Evolutionary conservation across 805 yeast species (phyloP).

Genomic region (Suhomyces pyralidae): DNA sequence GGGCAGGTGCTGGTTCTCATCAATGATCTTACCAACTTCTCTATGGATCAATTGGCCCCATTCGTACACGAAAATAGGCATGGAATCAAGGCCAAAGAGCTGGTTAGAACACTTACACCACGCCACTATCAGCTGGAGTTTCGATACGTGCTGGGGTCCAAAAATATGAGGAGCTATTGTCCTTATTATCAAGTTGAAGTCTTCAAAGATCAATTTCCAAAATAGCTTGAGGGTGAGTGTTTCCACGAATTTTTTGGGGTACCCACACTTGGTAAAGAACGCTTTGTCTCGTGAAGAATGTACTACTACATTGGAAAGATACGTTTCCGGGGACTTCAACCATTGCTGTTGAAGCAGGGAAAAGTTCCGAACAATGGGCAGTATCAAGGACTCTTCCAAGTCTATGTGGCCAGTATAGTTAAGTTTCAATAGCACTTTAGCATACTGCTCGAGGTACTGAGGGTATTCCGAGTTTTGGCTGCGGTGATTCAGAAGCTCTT

Average conservation of each 20-base stretch:
- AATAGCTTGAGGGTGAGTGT: constrained; percentile 19
- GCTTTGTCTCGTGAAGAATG: constrained; percentile 10
- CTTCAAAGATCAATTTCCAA: constrained; percentile 30
- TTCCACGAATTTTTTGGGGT: constrained; percentile 13
- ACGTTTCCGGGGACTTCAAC: constrained; percentile 11
- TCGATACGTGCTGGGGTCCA: not conserved
- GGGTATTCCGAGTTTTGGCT: constrained; percentile 3
- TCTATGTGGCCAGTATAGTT: constrained; percentile 15
- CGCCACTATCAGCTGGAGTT: constrained; percentile 1
- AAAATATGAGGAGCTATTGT: constrained; percentile 20
- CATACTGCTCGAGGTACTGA: constrained; percentile 9
- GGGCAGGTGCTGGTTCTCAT: not conserved
- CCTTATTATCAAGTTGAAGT: constrained; percentile 19
- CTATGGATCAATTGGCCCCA: constrained; percentile 22
- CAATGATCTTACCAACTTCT: constrained; percentile 7
- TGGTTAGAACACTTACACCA: constrained; percentile 1
- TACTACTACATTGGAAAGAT: constrained; percentile 9
- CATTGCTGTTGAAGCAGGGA: constrained; percentile 13
- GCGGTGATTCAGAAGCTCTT: constrained; percentile 9
- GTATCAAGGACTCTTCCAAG: constrained; percentile 8
- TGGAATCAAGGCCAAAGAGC: constrained; percentile 19
- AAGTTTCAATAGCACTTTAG: constrained; percentile 20
- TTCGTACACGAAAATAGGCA: constrained; percentile 16
- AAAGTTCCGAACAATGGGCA: constrained; percentile 15
- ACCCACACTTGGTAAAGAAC: constrained; percentile 10